Base-by-base conservation (phyloP, 495 filamentous ascomycete species). In the Penicillium ucsense region DNA sequence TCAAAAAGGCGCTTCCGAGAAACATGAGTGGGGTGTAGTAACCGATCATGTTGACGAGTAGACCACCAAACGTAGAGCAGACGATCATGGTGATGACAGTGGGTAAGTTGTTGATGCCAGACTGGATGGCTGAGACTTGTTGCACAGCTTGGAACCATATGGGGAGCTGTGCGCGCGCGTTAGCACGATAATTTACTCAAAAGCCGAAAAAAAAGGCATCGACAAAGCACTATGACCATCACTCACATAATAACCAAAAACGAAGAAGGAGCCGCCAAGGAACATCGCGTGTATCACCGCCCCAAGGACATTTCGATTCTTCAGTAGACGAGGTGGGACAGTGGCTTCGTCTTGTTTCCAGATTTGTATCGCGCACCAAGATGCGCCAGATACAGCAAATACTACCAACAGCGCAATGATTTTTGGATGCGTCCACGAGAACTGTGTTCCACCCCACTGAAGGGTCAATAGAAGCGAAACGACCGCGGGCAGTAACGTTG, bases 121-220 rank as follows among this genome's bases (percentile, higher is more conserved):
- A 88, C 31, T 77, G 62, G 4, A 80, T 77, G 7, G 89, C 86
- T 1, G 70, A 72, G 1, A 75, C 77, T 38, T 76, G 78, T 59
- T 89, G 81, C 55, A 94, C 81, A 10, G 86, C 81, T 60, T 95
- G 89, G 70, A 95, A 94, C 84, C 85, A 95, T 53, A 91, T 83
- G 0, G 89, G 88, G 6, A 94, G 65, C 71, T 85, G 83, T 35
- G 44, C 31, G 8, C 3, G 4, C 8, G 11, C 50, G 43, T 56
- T 47, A 41, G 28, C 9, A 27, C 10, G 31, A 44, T 46, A 29
- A 40, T 43, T 20, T 20, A 8, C 3, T 32, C 38, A 3, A 42
- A 35, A 8, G 9, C 9, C 31, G 4, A 27, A 1, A 20, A 20
- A 6, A 10, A 4, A 39, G 6, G 41, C 31, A 39, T 20, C 20